Base-by-base conservation (phyloP, 805 yeast genomes). In the Torulaspora indica region DNA sequence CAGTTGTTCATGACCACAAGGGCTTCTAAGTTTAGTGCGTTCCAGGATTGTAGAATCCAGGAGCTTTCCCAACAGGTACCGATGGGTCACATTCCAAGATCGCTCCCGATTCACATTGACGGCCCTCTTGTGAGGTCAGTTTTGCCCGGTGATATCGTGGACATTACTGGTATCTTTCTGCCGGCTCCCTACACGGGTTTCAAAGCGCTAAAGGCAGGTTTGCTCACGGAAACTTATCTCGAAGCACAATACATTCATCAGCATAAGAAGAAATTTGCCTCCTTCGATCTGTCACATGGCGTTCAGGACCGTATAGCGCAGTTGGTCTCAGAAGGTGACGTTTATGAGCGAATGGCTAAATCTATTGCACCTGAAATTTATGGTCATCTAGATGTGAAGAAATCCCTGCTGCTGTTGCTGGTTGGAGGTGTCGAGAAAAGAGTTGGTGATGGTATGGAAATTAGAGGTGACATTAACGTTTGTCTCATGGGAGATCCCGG, bases 401-500 rank as follows among this genome's bases (percentile, higher is more conserved):
- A 93, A 67, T 90, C 96, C 5, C 69, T 93, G 48, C 69, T 93
- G 33, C 68, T 93, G 47, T 72, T 93, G 49, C 73, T 93, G 35
- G 88, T 93, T 52, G 96, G 98, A 40, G 98, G 98, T 59, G 97
- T 90, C 35, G 85, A 95, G 38, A 93, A 93, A 64, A 86, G 81
- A 58, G 80, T 91, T 56, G 95, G 95, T 35, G 98, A 93, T 68
- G 99, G 99, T 53, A 81, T 93, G 87, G 81, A 84, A 60, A 93
- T 93, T 58, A 82, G 99, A 72, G 98, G 98, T 58, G 98, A 93
- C 64, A 86, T 93, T 55, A 93, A 93, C 61, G 78, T 93, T 43
- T 84, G 97, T 70, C 74, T 93, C 41, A 91, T 93, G 97, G 98
- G 98, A 57, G 98, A 93, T 62, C 98, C 98, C 33, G 98, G 98